Evolutionary conservation across 352 stramenopile species (phyloP), one percentile per base, ranked within the genome.

Genomic region (Elongisporangium prolatum): DNA sequence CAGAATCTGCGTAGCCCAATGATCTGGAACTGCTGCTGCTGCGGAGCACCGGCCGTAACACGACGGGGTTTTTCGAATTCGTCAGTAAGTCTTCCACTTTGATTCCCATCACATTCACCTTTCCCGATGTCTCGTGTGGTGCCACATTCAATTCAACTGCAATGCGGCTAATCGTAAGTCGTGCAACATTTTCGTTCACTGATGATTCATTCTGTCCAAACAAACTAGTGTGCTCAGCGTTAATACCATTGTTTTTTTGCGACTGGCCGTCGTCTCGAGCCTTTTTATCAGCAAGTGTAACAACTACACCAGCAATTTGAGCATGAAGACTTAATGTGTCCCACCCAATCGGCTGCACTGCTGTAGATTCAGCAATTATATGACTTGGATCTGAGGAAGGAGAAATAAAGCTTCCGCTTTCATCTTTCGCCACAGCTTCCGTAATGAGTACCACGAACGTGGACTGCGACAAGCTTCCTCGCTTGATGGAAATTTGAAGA

Each of bases 21-120:
- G 21, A n/a, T 50, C 48, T 60, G 58, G 59, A 21, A 50, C 50
- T 5, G 47, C 34, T 50, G 25, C 68, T 54, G 20, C 60, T 63
- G 16, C 61, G 63, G 14, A 68, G 47, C 40, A 89, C 72, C 6
- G 84, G 83, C 16, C 80, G 68, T 37, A 94, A 52, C 17, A 92
- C 83, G 0, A 88, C 58, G 1, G 80, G 79, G 56, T 90, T 77
- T 51, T 87, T 90, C 9, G 80, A 86, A 9, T 68, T 57, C 18
- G 71, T 63, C 22, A 92, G 59, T 20, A 94, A 66, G 48, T 94
- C 82, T 40, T 92, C 82, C 2, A 94, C 59, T 48, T 86, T 76
- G 3, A 94, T 65, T n/a, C 79, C 78, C 69, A 84, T 84, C n/a
- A 92, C 58, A 18, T 80, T 87, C 25, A 94, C 20, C 47, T 91